Evolutionary conservation across 2,329 filamentous ascomycete genomes (phyloP).

Genomic region (Monosporascus sp.): DNA sequence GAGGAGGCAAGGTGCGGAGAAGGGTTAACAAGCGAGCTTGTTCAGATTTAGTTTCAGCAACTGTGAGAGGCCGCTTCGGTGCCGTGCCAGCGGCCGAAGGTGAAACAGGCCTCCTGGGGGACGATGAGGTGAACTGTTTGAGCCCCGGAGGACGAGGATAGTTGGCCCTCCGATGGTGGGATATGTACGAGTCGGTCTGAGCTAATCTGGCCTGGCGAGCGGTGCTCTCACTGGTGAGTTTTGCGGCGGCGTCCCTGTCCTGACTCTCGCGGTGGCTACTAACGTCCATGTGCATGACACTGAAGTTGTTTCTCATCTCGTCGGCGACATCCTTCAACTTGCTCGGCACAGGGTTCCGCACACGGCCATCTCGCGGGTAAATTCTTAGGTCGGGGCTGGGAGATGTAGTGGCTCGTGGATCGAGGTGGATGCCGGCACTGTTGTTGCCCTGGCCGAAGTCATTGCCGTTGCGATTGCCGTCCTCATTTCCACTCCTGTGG

Average conservation of each 20-base stretch:
- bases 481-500: neutral
- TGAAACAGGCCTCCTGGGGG: constrained; percentile 16
- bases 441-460: neutral
- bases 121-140: constrained; percentile 19
- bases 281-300: constrained; percentile 58
- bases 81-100: constrained; percentile 1
- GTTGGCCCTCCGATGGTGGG: constrained; percentile 39
- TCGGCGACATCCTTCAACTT: constrained; percentile 57
- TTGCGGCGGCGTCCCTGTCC: constrained; percentile 49
- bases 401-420: constrained; percentile 4
- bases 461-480: neutral
- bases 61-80: constrained; percentile 28
- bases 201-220: constrained; percentile 53
- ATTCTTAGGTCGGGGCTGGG: constrained; percentile 20
- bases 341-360: constrained; percentile 55
- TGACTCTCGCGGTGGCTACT: constrained; percentile 39
- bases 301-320: constrained; percentile 55
- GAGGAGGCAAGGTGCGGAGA: constrained; percentile 50
- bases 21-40: constrained; percentile 56
- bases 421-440: neutral
- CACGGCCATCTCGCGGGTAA: constrained; percentile 40
- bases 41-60: constrained; percentile 51
- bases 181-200: constrained; percentile 49
- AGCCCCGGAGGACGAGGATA: constrained; percentile 25
- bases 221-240: constrained; percentile 58